Conservation (phyloP, 1,284 basidiomycete species). For the Apiotrichum laibachii region DNA sequence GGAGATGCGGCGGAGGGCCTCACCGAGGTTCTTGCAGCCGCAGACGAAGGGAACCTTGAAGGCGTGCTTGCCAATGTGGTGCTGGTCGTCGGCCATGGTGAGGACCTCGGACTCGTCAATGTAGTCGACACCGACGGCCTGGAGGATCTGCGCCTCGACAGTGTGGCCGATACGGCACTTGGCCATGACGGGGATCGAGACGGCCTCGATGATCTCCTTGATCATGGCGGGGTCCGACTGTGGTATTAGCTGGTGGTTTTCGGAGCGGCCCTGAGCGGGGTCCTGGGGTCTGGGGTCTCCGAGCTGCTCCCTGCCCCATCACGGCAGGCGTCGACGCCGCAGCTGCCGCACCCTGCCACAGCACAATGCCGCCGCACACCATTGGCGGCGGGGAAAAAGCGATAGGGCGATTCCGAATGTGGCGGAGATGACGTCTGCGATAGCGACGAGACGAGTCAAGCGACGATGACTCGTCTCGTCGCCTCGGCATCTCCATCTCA, state of each 20-base stretch:
- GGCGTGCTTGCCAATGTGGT: constrained; percentile 75
- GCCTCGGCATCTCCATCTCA: too few species aligned
- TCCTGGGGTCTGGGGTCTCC: too few species aligned
- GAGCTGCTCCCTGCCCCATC: too few species aligned
- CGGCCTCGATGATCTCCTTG: constrained; percentile 87
- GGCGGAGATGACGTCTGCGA: too few species aligned
- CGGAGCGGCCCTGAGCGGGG: too few species aligned
- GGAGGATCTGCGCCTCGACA: constrained; percentile 94
- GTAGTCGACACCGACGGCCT: constrained; percentile 93
- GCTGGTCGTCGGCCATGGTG: constrained; percentile 89
- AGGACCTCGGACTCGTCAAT: constrained; percentile 97
- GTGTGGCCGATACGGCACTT: constrained; percentile 87
- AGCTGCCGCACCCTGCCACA: too few species aligned
- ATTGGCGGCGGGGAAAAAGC: too few species aligned
- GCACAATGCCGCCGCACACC: too few species aligned
- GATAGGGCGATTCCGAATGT: too few species aligned
- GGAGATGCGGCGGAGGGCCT: constrained; percentile 92
- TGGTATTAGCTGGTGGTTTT: constrained; percentile 12
- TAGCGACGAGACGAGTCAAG: too few species aligned
- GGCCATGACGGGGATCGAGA: constrained; percentile 71
- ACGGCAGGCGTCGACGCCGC: too few species aligned
- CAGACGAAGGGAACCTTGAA: constrained; percentile 74
- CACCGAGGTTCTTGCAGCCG: constrained; percentile 62
- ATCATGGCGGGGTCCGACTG: constrained; percentile 96
- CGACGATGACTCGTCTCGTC: too few species aligned